phyloP scores from a whole-genome alignment of 2,329 filamentous ascomycete species.

The Aspergillus quadricinctus region DNA sequence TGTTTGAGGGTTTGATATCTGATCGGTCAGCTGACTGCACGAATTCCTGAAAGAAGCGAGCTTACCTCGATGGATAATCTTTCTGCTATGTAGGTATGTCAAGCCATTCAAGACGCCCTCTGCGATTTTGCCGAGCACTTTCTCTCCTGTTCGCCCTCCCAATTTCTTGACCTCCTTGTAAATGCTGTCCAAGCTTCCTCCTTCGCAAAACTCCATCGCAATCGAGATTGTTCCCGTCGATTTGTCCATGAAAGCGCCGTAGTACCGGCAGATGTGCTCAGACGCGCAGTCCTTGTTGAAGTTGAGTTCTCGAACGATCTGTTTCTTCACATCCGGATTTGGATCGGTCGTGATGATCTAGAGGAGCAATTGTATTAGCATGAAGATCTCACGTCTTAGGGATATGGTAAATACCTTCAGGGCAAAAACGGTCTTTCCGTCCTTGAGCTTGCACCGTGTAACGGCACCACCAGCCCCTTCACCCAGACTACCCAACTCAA shows the following conservation, averaged over 20 bases:
- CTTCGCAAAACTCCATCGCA: slow-evolving; percentile 98
- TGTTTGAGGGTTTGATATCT: slow-evolving; percentile 98
- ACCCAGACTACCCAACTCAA: slow-evolving; percentile 82
- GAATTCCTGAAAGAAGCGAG: neutral
- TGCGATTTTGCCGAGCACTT: slow-evolving; percentile 92
- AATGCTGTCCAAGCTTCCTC: slow-evolving; percentile 90
- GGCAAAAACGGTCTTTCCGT: slow-evolving; percentile 90
- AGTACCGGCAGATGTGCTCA: slow-evolving; percentile 95
- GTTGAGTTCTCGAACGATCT: slow-evolving; percentile 90
- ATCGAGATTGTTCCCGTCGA: slow-evolving; percentile 97
- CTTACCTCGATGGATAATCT: slow-evolving; percentile 84
- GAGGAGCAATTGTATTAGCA: slow-evolving; percentile 14
- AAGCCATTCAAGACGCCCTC: slow-evolving; percentile 91
- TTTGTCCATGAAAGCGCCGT: slow-evolving; percentile 93
- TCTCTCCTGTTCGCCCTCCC: slow-evolving; percentile 90
- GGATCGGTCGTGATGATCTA: slow-evolving; percentile 98
- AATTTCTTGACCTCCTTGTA: slow-evolving; percentile 97
- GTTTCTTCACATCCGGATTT: slow-evolving; percentile 96
- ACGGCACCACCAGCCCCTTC: slow-evolving; percentile 96
- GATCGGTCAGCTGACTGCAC: neutral
- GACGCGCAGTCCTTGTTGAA: slow-evolving; percentile 98
- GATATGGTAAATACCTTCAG: slow-evolving; percentile 63
- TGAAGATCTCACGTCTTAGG: neutral
- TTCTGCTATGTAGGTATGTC: slow-evolving; percentile 90
- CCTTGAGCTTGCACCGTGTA: slow-evolving; percentile 82